A percentile compares a stretch with the other conserved stretches of the same genome.
These are phyloP conservation scores for Phialocephala subalpina DNA, from an alignment of 2,329 filamentous ascomycete genomes.

Conservation along the genomic window DNA sequence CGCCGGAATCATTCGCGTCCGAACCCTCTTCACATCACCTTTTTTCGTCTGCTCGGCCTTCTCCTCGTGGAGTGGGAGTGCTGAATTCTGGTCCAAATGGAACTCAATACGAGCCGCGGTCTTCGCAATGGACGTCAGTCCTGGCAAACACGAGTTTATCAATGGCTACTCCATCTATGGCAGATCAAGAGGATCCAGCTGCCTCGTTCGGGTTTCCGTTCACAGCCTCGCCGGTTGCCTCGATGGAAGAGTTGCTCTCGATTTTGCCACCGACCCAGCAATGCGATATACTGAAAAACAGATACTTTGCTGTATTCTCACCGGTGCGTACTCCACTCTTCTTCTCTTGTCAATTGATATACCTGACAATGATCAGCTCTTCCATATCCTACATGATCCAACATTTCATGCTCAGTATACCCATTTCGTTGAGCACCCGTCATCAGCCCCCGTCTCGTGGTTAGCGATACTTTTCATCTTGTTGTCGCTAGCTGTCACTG, in stretches of 20 bases:
- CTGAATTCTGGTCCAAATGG: slow-evolving; percentile 13
- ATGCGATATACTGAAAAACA: slow-evolving; percentile 26
- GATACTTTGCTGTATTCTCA: slow-evolving; percentile 28
- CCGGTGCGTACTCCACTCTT: slow-evolving; percentile 15
- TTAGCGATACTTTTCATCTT: slow-evolving; percentile 29
- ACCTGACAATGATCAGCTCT: slow-evolving; percentile 17
- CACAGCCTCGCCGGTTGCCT: background rate
- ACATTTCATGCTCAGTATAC: slow-evolving; percentile 25
- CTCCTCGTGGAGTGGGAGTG: slow-evolving; percentile 5
- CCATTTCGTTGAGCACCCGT: slow-evolving; percentile 21
- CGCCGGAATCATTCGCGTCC: slow-evolving; percentile 5
- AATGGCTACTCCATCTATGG: slow-evolving; percentile 18
- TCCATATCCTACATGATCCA: slow-evolving; percentile 30
- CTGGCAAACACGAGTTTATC: slow-evolving; percentile 21
- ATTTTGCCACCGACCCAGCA: slow-evolving; percentile 26
- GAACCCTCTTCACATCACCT: background rate
- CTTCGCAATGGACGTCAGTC: slow-evolving; percentile 24
- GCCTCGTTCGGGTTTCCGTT: slow-evolving; percentile 18
- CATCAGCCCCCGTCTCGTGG: slow-evolving; percentile 18
- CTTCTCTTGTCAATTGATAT: background rate
- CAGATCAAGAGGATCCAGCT: slow-evolving; percentile 7
- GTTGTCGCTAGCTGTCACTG: slow-evolving; percentile 26
- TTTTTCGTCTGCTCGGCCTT: background rate
- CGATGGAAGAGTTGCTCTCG: slow-evolving; percentile 21
- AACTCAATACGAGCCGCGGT: slow-evolving; percentile 17